Conservation (phyloP, 805 yeast species). For the Wickerhamomyces queroliae region DNA sequence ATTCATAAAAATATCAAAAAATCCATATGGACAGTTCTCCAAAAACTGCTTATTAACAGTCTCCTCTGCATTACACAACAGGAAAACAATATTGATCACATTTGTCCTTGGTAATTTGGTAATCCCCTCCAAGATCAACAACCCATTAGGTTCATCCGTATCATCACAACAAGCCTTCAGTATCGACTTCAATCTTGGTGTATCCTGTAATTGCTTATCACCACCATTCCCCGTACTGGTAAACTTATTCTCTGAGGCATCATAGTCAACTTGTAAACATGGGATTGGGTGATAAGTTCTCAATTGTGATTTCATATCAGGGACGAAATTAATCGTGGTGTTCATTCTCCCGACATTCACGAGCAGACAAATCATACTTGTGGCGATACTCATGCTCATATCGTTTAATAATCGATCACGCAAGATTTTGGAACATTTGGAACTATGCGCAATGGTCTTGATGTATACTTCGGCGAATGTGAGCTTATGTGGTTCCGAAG, state of each 20-base stretch:
- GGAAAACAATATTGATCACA: constrained; percentile 71
- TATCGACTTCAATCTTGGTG: constrained; percentile 88
- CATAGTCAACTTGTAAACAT: constrained; percentile 67
- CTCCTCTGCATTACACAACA: constrained; percentile 60
- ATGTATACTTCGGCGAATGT: constrained; percentile 84
- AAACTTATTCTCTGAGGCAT: constrained; percentile 23
- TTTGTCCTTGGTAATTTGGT: constrained; percentile 44
- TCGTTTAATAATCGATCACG: constrained; percentile 69
- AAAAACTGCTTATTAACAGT: constrained; percentile 36
- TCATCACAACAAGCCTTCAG: constrained; percentile 83
- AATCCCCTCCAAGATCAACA: constrained; percentile 37
- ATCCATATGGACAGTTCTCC: constrained; percentile 34
- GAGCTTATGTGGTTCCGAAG: constrained; percentile 36
- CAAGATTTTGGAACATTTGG: constrained; percentile 77
- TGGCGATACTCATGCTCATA: constrained; percentile 57
- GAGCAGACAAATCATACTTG: constrained; percentile 75
- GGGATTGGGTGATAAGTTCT: constrained; percentile 95
- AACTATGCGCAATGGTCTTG: constrained; percentile 73
- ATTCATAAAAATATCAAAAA: constrained; percentile 72
- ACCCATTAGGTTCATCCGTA: constrained; percentile 40
- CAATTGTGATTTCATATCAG: constrained; percentile 91
- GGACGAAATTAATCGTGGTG: constrained; percentile 90
- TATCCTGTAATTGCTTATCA: constrained; percentile 84
- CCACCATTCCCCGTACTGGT: neutral
- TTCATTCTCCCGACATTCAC: constrained; percentile 93